A percentile compares a stretch with the other conserved stretches of the same genome.
Evolutionary conservation across 768 basidiomycete species (phyloP).

Genomic region (Termitomyces sp.): DNA sequence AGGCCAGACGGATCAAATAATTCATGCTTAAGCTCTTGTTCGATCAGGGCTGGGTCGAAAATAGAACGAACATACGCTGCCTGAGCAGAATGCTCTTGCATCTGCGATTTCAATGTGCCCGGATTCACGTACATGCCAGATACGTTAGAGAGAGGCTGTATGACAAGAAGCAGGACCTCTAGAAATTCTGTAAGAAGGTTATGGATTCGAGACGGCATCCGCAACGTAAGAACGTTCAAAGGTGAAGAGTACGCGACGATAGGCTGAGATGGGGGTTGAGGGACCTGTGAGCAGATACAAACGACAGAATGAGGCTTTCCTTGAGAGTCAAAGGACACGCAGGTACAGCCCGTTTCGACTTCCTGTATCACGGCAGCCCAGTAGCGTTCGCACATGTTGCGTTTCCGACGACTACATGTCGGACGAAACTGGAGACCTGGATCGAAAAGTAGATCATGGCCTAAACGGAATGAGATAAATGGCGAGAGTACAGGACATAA

Average conservation of each 20-base stretch:
- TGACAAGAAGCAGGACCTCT: conserved; percentile 79
- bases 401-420: conserved; percentile 70
- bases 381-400: conserved; percentile 73
- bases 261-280: conserved; percentile 39
- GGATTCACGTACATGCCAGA: conserved; percentile 62
- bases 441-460: conserved; percentile 90
- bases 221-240: conserved; percentile 51
- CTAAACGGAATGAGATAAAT: conserved; percentile 34
- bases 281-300: conserved; percentile 52
- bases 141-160: conserved; percentile 71
- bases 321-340: conserved; percentile 67
- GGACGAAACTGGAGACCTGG: conserved; percentile 81
- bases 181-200: conserved; percentile 73
- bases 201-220: conserved; percentile 71
- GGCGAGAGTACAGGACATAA: conserved; percentile 14
- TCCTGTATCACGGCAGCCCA: conserved; percentile 83
- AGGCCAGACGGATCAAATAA: conserved; percentile 79
- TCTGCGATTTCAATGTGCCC: conserved; percentile 56
- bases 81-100: conserved; percentile 61
- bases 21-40: conserved; percentile 75
- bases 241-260: conserved; percentile 45
- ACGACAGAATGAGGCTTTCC: conserved; percentile 54
- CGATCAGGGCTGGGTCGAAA: conserved; percentile 80
- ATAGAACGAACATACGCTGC: conserved; percentile 67
- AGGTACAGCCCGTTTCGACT: conserved; percentile 79